Evolutionary conservation across 345 rosid species (phyloP), one percentile per base, ranked within the genome.

Genomic region (Lepidium didymum): DNA sequence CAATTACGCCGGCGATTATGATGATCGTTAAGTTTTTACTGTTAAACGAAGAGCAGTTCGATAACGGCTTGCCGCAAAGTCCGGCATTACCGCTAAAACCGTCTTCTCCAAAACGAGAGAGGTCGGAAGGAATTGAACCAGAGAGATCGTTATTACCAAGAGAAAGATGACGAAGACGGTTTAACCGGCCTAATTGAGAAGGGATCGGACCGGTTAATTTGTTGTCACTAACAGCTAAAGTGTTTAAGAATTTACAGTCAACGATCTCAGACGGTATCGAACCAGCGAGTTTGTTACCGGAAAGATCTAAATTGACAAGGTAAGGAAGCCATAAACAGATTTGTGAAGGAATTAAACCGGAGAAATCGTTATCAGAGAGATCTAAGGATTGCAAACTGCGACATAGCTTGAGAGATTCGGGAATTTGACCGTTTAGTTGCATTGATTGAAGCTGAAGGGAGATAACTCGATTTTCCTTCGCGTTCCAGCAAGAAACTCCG

Each of bases 401-500:
- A 66, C 91, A 86, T 55, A 79, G 61, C 63, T 82, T 74, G 51
- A 86, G 76, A 2, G 88, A 77, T 44, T 75, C 82, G 0, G 91
- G 91, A 11, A 86, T 64, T 41, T 70, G 65, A 34, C 91, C 91
- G 0, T 78, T 18, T 65, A 86, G 85, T 43, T 62, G 61, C 76
- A 80, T 72, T 8, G 74, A 66, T 1, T 23, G 37, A 14, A 84
- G 84, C 52, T 66, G 63, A 15, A 86, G 53, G 14, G 77, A 73
- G 66, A 82, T 42, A 56, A 86, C 69, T 8, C 91, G 80, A 71
- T 42, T 82, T 77, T 86, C 91, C 57, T 80, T 69, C 8, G 61
- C 66, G 68, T 86, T 84, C 88, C 86, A 83, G 70, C 91, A 86
- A 71, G 78, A 9, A 46, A 86, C 91, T 35, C 91, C 91, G 6